Evolutionary conservation across 2,329 filamentous ascomycete genomes (phyloP).

Genomic region (Aureobasidium sp.): DNA sequence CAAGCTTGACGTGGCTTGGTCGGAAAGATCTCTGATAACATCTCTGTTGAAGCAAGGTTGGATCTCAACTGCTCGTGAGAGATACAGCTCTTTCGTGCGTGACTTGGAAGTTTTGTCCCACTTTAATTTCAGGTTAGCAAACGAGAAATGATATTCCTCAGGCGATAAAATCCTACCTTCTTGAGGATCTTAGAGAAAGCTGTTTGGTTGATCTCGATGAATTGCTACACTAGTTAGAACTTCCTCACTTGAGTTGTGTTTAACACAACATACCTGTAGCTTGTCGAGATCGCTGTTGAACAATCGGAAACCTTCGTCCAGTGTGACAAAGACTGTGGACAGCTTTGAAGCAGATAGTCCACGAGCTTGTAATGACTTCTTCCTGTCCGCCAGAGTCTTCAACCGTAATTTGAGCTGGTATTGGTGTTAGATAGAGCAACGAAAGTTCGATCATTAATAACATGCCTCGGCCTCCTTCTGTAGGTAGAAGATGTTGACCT

Average conservation of each 20-base stretch:
- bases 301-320: slow-evolving; percentile 95
- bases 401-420: slow-evolving; percentile 84
- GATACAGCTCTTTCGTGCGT: slow-evolving; percentile 93
- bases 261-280: slow-evolving; percentile 51
- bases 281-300: slow-evolving; percentile 97
- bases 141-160: background rate
- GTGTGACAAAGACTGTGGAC: slow-evolving; percentile 86
- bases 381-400: slow-evolving; percentile 90
- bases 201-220: slow-evolving; percentile 95
- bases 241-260: slow-evolving; percentile 8
- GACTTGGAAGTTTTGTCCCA: slow-evolving; percentile 99
- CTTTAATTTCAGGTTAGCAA: slow-evolving; percentile 31
- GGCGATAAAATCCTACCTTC: slow-evolving; percentile 51
- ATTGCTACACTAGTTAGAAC: slow-evolving; percentile 55
- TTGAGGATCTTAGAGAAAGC: slow-evolving; percentile 98
- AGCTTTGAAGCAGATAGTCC: slow-evolving; percentile 65
- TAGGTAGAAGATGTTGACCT: slow-evolving; percentile 95
- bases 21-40: slow-evolving; percentile 91
- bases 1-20: slow-evolving; percentile 92
- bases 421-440: slow-evolving; percentile 1
- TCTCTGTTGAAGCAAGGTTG: slow-evolving; percentile 97
- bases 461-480: slow-evolving; percentile 95
- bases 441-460: slow-evolving; percentile 16
- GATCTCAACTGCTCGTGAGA: slow-evolving; percentile 91
- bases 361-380: slow-evolving; percentile 78